A percentile compares a stretch with the other conserved stretches of the same genome.
These are phyloP conservation scores for Chondrostereum purpureum DNA, from an alignment of 1,284 basidiomycete genomes.

Conservation along the genomic window DNA sequence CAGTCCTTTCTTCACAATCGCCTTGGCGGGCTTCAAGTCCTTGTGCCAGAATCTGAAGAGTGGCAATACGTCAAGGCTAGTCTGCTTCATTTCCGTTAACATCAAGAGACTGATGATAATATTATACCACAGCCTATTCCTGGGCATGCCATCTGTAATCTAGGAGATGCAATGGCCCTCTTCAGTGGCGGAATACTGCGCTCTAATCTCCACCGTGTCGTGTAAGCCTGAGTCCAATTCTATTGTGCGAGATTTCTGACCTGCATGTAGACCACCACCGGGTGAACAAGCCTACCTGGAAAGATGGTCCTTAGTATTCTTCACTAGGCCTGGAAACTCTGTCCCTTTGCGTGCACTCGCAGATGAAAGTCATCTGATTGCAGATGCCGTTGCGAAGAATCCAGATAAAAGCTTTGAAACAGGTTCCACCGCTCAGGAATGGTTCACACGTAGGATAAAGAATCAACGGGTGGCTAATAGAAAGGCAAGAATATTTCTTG, in stretches of 20 bases:
- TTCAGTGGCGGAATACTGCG: conserved; percentile 45
- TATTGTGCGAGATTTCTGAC: background rate
- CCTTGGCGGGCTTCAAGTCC: conserved; percentile 56
- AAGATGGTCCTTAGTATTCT: conserved; percentile 58
- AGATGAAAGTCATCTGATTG: conserved; percentile 44
- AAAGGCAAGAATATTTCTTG: conserved; percentile 21
- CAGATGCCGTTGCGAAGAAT: conserved; percentile 28
- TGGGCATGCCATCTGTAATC: conserved; percentile 47
- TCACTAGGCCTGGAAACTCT: conserved; percentile 52
- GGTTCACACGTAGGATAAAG: conserved; percentile 36
- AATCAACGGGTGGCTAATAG: conserved; percentile 38
- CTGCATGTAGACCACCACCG: conserved; percentile 24
- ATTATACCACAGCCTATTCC: conserved; percentile 39
- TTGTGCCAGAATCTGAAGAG: conserved; percentile 39
- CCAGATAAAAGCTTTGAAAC: conserved; percentile 28
- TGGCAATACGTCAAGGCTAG: conserved; percentile 53
- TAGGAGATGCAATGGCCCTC: conserved; percentile 44
- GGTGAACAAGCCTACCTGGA: conserved; percentile 35
- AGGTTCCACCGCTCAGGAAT: conserved; percentile 30
- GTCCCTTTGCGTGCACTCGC: conserved; percentile 38
- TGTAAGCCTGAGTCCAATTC: conserved; percentile 25
- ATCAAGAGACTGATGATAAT: background rate
- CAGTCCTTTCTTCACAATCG: conserved; percentile 52
- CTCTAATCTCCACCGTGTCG: conserved; percentile 41
- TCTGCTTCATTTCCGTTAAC: background rate